Evolutionary conservation across 352 stramenopile species (phyloP), one percentile per base, ranked within the genome.

Genomic region (Hyphochytrium catenoides): DNA sequence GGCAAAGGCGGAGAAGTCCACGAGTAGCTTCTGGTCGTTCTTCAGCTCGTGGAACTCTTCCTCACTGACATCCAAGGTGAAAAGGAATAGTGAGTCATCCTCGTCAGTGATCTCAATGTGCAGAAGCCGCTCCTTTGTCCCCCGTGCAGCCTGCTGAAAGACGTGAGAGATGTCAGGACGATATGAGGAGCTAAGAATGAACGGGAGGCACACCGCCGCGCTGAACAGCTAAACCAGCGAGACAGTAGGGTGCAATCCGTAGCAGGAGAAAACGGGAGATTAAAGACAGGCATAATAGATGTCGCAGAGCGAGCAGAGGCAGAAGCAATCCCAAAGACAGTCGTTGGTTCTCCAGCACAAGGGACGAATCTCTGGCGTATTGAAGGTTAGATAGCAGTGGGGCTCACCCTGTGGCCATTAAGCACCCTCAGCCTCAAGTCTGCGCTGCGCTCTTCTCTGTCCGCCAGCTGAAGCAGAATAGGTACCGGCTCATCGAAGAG

Each of bases 11-110:
- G 48, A 54, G 57, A 94, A 94, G 53, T 94, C 82, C 29, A 94
- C 77, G 4, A 93, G 60, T 23, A 94, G 50, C 21, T 61, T 57
- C 53, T 94, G 81, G 44, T 93, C 77, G 38, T 76, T 57, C 56
- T 94, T 93, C 3, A 94, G 53, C 25, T 85, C 66, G 45, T 91
- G 79, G 47, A 94, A 94, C 45, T 94, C 76, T 47, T 88, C 74
- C 47, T 94, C 82, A 16, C 70, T 82, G 20, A 94, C 82, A 46
- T 85, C 78, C 56, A 81, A 79, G 9, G 82, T 56, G 44, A 83
- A 91, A 30, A 92, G 46, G 44, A 92, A 93, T 43, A 77, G 92
- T 39, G 74, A 68, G 36, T 93, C 75, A 3, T 47, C 56, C 27
- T 88, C 69, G 46, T 93, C 74, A 9, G 81, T 93, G 26, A 94